phyloP scores from a whole-genome alignment of 371 early-diverging fungal genomes.

The Saksenaea vasiformis region DNA sequence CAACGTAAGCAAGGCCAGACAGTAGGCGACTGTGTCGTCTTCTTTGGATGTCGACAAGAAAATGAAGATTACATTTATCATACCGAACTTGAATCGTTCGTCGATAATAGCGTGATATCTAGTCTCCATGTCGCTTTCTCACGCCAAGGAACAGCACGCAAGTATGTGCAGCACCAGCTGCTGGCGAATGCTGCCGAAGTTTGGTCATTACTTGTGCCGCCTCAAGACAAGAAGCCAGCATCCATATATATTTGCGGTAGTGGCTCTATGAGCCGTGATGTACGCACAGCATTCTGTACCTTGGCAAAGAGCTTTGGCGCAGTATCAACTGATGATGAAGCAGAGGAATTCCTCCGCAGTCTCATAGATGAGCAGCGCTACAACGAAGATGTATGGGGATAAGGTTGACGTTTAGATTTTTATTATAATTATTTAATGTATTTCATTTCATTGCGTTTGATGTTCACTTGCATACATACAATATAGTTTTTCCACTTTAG shows the following conservation, averaged over 20 bases:
- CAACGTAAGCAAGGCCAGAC: conserved; percentile 24
- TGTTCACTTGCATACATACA: too few relatives aligned
- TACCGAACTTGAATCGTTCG: conserved; percentile 62
- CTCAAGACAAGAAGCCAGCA: conserved; percentile 25
- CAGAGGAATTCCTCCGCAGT: conserved; percentile 26
- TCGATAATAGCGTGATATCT: conserved; percentile 47
- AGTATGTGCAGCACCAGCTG: conserved; percentile 50
- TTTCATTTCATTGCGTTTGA: too few relatives aligned
- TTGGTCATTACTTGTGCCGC: conserved; percentile 28
- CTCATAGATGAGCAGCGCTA: conserved; percentile 38
- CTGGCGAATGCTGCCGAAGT: conserved; percentile 35
- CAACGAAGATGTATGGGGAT: conserved; percentile 58
- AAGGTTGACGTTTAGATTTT: conserved; percentile 4
- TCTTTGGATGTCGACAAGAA: conserved; percentile 82
- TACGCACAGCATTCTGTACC: conserved; percentile 37
- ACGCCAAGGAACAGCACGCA: conserved; percentile 28
- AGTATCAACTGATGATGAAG: conserved; percentile 30
- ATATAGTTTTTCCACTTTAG: too few relatives aligned
- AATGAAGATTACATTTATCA: conserved; percentile 75
- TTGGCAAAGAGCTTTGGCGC: conserved; percentile 42
- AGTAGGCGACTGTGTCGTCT: conserved; percentile 49
- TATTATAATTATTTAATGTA: too few relatives aligned
- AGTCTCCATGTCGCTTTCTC: conserved; percentile 77
- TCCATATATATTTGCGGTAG: conserved; percentile 46
- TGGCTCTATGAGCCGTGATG: conserved; percentile 50